These are phyloP conservation scores for Sinapis alba DNA, from an alignment of 441 rosid genomes.

Conservation along the genomic window DNA sequence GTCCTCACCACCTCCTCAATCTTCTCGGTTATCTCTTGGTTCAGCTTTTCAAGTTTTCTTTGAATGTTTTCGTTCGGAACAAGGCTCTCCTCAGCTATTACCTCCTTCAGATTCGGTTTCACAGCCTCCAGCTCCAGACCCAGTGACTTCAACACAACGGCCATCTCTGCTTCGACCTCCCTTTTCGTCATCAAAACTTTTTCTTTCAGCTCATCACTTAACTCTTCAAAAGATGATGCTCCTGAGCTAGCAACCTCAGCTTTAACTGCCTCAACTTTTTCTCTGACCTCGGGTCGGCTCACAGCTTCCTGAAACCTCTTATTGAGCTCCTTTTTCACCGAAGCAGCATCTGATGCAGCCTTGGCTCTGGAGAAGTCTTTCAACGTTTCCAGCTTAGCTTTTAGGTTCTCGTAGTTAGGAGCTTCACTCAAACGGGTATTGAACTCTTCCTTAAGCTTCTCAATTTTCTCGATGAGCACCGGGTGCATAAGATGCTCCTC, in stretches of 20 bases:
- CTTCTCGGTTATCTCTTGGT: slow-evolving; percentile 59
- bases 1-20: slow-evolving; percentile 52
- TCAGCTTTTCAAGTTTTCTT: slow-evolving; percentile 48
- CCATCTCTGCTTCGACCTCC: slow-evolving; percentile 62
- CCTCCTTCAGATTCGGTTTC: slow-evolving; percentile 41
- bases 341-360: slow-evolving; percentile 46
- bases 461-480: slow-evolving; percentile 56
- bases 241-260: slow-evolving; percentile 55
- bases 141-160: slow-evolving; percentile 51
- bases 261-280: slow-evolving; percentile 64
- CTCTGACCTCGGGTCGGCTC: slow-evolving; percentile 58
- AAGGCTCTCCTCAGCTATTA: slow-evolving; percentile 37
- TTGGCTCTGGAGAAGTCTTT: slow-evolving; percentile 67
- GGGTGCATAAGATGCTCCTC: slow-evolving; percentile 67
- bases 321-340: slow-evolving; percentile 57
- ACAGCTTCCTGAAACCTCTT: slow-evolving; percentile 63
- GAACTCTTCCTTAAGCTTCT: slow-evolving; percentile 69
- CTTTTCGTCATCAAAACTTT: slow-evolving; percentile 49
- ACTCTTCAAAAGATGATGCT: slow-evolving; percentile 54
- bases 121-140: slow-evolving; percentile 59
- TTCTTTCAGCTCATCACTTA: slow-evolving; percentile 59
- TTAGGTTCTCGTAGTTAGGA: slow-evolving; percentile 62
- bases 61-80: slow-evolving; percentile 34
- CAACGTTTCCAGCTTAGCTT: slow-evolving; percentile 72
- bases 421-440: slow-evolving; percentile 52